Percentiles rank a stretch among this genome's conserved stretches.
Evolutionary conservation across 306 rosid species (phyloP).

Genomic region (Trichosanthes cucumerina): DNA sequence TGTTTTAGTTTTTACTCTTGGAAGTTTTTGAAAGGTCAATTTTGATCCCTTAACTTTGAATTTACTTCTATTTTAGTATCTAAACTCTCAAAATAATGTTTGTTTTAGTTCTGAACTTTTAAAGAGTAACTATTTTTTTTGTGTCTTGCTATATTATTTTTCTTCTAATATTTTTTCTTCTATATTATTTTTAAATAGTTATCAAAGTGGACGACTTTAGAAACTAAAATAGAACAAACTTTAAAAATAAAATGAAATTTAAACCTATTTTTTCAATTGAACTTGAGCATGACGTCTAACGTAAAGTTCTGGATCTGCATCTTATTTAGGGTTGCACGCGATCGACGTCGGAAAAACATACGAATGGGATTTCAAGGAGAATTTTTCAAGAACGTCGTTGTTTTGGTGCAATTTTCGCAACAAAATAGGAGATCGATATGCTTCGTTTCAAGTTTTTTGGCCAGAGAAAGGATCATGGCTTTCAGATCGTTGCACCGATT

Average conservation of each 20-base stretch:
- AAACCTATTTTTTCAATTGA: neutral
- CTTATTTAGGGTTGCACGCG: neutral
- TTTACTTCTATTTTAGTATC: too few relatives aligned
- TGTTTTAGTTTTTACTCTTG: too few relatives aligned
- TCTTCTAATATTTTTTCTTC: too few relatives aligned
- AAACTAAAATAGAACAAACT: too few relatives aligned
- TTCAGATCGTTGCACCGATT: neutral
- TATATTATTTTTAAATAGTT: too few relatives aligned
- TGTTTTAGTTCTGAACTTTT: too few relatives aligned
- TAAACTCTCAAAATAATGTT: too few relatives aligned
- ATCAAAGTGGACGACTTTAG: too few relatives aligned
- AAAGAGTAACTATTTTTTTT: too few relatives aligned
- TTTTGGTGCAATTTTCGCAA: neutral
- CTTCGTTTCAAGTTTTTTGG: neutral
- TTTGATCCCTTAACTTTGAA: too few relatives aligned
- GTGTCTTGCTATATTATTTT: too few relatives aligned
- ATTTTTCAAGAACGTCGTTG: neutral
- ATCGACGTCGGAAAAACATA: neutral
- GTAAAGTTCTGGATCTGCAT: neutral
- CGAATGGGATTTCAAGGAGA: neutral
- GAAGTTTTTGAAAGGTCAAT: too few relatives aligned
- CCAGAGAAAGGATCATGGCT: neutral
- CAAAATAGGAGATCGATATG: neutral
- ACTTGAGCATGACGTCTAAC: neutral
- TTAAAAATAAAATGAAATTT: neutral